These are phyloP conservation scores for Neocucurbitaria cava DNA, from an alignment of 2,329 filamentous ascomycete genomes.

Conservation along the genomic window DNA sequence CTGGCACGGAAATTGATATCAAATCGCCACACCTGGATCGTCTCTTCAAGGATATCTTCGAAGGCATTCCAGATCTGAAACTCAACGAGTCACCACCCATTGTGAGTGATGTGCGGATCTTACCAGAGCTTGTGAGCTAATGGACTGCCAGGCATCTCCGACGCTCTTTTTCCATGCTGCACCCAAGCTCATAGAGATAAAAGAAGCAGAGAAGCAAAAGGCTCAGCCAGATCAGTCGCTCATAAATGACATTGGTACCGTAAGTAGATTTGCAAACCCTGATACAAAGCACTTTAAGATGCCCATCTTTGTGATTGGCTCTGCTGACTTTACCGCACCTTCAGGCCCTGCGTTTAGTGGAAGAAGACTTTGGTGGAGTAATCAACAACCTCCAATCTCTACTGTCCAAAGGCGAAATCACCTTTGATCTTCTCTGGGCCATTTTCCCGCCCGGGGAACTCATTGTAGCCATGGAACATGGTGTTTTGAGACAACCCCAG, in stretches of 20 bases:
- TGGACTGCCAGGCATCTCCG: neutral
- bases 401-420: neutral
- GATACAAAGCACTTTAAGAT: too few species aligned
- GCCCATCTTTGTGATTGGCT: too few species aligned
- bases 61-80: constrained; percentile 1
- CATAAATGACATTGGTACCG: constrained; percentile 3
- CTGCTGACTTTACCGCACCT: neutral
- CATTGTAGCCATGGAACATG: neutral
- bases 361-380: neutral
- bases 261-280: neutral
- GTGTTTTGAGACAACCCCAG: neutral
- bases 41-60: constrained; percentile 1
- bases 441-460: constrained; percentile 1
- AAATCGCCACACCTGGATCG: constrained; percentile 2
- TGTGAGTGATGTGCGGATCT: neutral
- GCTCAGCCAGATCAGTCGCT: neutral
- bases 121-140: neutral
- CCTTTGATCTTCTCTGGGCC: constrained; percentile 1
- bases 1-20: constrained; percentile 1
- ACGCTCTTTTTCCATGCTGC: neutral
- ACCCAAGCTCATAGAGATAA: neutral
- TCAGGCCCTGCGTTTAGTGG: neutral
- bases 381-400: neutral
- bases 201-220: constrained; percentile 1
- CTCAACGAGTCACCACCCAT: constrained; percentile 1